Evolutionary conservation across 495 filamentous ascomycete species (phyloP).

Genomic region (Aspergillus diversus): DNA sequence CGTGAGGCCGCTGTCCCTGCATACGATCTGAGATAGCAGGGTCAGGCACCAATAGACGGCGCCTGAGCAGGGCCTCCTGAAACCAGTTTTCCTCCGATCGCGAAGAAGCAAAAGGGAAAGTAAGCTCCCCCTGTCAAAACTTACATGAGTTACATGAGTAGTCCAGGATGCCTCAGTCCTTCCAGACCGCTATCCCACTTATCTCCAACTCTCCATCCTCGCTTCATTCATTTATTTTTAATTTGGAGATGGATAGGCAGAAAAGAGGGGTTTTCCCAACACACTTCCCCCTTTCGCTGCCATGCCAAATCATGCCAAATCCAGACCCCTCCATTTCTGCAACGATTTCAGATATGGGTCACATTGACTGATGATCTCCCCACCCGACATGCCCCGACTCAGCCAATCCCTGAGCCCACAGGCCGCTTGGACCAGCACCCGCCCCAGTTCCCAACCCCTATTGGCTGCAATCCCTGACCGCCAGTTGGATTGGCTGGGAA

Average conservation of each 20-base stretch:
- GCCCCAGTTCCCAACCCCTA: not conserved
- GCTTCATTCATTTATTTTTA: no score
- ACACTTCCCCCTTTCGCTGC: no score
- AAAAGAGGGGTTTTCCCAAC: no score
- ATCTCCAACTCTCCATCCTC: no score
- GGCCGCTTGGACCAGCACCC: slow-evolving; percentile 1
- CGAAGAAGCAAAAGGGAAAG: no score
- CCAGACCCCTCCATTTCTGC: not conserved
- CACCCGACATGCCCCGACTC: not conserved
- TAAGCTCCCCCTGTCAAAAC: no score
- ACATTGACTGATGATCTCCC: slow-evolving; percentile 6
- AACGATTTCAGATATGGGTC: not conserved
- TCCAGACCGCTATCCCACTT: no score
- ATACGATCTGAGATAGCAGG: slow-evolving; percentile 4
- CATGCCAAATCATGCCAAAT: not conserved
- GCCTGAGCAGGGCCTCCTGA: not conserved
- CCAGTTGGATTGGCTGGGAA: slow-evolving; percentile 10
- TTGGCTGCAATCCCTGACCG: slow-evolving; percentile 11
- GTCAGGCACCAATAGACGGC: not conserved
- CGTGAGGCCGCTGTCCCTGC: slow-evolving; percentile 2
- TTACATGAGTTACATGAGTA: no score
- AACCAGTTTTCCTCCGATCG: not conserved
- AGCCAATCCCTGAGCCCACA: not conserved
- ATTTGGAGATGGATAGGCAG: no score
- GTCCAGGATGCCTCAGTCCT: no score